Evolutionary conservation across 1,139 yeast genomes (phyloP).

Genomic region (Martiniozyma asiatica): DNA sequence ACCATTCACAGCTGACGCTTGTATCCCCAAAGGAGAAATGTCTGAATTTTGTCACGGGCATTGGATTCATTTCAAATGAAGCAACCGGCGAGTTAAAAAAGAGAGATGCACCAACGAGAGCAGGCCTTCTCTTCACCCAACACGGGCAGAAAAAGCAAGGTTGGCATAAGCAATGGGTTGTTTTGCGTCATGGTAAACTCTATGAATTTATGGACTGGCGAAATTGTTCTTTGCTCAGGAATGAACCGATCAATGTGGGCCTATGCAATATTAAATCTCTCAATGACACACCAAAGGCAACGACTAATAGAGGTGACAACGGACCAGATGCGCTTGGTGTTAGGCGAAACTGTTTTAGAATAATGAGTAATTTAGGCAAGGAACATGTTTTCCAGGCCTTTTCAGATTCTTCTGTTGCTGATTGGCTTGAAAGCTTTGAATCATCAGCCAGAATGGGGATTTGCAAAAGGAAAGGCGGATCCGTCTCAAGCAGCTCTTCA

Average conservation of each 20-base stretch:
- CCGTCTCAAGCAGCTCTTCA: too few species aligned
- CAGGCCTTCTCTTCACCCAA: conserved; percentile 26
- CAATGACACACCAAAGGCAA: conserved; percentile 12
- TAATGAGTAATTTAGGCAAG: conserved; percentile 57
- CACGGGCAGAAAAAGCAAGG: conserved; percentile 69
- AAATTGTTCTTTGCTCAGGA: conserved; percentile 51
- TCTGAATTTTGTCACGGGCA: neutral
- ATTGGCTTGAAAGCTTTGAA: conserved; percentile 56
- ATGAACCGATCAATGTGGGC: conserved; percentile 62
- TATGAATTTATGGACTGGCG: conserved; percentile 78
- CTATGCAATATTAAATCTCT: conserved; percentile 54
- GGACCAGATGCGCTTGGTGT: conserved; percentile 23
- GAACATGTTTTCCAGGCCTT: conserved; percentile 73
- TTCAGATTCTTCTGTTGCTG: conserved; percentile 51
- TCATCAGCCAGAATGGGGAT: conserved; percentile 26
- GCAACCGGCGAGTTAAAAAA: conserved; percentile 4
- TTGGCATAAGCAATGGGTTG: conserved; percentile 92
- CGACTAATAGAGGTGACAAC: conserved; percentile 3
- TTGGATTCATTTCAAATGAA: conserved; percentile 2
- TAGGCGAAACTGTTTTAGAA: conserved; percentile 57
- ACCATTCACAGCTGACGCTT: conserved; percentile 1
- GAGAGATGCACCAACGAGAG: conserved; percentile 10
- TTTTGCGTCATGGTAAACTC: conserved; percentile 51
- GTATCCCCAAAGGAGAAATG: neutral
- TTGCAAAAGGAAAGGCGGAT: too few species aligned